A percentile compares a stretch with the other conserved stretches of the same genome.
phyloP scores from a whole-genome alignment of 2,329 filamentous ascomycete species.

The Fusarium sp. region DNA sequence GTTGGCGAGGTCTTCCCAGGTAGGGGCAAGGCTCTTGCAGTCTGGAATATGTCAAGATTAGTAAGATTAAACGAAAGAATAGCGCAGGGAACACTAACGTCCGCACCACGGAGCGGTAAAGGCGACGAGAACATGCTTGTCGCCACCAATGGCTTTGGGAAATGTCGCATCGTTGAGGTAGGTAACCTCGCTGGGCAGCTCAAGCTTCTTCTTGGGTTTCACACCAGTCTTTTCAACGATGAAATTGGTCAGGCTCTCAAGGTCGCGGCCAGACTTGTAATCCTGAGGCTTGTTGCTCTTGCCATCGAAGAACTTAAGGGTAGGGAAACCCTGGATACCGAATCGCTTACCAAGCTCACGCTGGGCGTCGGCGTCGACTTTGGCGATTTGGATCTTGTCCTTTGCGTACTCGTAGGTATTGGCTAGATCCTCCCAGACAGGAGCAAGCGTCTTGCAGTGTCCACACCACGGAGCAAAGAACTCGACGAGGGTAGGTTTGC shows the following conservation, averaged over 20 bases:
- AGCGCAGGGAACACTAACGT: slow-evolving; percentile 68
- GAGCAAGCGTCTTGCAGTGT: slow-evolving; percentile 97
- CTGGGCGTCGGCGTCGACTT: slow-evolving; percentile 94
- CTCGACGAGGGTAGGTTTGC: slow-evolving; percentile 94
- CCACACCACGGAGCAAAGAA: slow-evolving; percentile 99
- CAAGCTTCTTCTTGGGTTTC: slow-evolving; percentile 79
- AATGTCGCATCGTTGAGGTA: slow-evolving; percentile 85
- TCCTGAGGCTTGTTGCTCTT: slow-evolving; percentile 86
- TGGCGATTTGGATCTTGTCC: slow-evolving; percentile 83
- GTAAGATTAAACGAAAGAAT: background rate
- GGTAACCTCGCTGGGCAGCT: slow-evolving; percentile 76
- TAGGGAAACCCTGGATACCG: slow-evolving; percentile 93
- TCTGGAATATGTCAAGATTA: slow-evolving; percentile 61
- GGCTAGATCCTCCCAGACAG: slow-evolving; percentile 91
- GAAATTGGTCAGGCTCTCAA: slow-evolving; percentile 84
- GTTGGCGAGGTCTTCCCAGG: slow-evolving; percentile 85
- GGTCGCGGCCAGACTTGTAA: slow-evolving; percentile 85
- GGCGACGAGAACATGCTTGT: slow-evolving; percentile 91
- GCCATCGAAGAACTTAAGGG: slow-evolving; percentile 96
- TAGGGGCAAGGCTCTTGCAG: slow-evolving; percentile 93
- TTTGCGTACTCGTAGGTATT: slow-evolving; percentile 74
- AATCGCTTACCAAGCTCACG: slow-evolving; percentile 84
- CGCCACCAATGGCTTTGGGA: slow-evolving; percentile 77
- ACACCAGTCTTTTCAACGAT: slow-evolving; percentile 87
- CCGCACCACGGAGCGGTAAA: slow-evolving; percentile 99